Evolutionary conservation across 2,329 filamentous ascomycete species (phyloP).

Genomic region (Parascedosporium putredinis): DNA sequence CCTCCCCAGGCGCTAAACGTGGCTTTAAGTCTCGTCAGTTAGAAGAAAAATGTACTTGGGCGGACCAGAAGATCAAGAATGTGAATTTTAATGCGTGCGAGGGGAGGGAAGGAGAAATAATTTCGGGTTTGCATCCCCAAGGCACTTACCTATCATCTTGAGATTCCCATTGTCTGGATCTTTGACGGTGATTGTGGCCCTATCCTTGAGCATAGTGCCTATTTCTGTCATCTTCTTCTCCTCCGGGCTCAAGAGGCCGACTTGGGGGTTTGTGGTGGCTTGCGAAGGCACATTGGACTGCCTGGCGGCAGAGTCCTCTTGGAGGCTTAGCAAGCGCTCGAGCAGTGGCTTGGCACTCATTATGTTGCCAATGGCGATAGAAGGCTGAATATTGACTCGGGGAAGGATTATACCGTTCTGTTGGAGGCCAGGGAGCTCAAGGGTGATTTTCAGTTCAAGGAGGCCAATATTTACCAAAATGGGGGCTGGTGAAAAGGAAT

Average conservation of each 20-base stretch:
- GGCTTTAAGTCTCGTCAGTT: background rate
- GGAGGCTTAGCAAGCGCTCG: background rate
- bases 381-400: background rate
- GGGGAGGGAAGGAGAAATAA: background rate
- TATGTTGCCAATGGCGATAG: background rate
- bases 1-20: slow-evolving; percentile 29
- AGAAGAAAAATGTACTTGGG: too few relatives aligned
- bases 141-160: background rate
- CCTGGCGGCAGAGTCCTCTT: background rate
- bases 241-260: background rate
- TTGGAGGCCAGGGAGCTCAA: background rate
- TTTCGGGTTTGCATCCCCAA: background rate
- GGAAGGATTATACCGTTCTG: background rate
- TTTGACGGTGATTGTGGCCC: background rate
- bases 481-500: background rate
- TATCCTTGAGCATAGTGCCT: background rate
- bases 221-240: slow-evolving; percentile 4
- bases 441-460: background rate
- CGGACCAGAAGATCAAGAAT: too few relatives aligned
- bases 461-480: background rate
- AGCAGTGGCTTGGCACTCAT: background rate
- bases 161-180: background rate
- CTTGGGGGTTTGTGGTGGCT: background rate
- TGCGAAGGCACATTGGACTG: background rate
- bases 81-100: too few relatives aligned